Base-by-base conservation (phyloP, 805 yeast genomes). In the Starmera quercuum region DNA sequence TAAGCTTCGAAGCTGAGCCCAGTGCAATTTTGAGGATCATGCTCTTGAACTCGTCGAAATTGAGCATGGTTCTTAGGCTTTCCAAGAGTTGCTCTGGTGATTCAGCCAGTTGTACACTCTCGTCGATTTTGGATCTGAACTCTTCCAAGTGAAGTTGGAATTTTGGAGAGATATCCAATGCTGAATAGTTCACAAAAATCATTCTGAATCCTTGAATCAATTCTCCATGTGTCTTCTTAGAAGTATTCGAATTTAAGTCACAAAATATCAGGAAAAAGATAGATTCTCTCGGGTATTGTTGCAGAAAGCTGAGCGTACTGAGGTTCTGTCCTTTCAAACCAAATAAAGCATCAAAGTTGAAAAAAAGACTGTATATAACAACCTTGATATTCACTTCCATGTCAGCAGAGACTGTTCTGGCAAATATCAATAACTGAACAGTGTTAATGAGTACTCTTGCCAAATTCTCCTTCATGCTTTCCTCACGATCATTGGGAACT, bases 401-500 rank as follows among this genome's bases (percentile, higher is more conserved):
- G 5, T 31, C 33, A 8, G 32, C 35, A 7, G 34, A 27, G 9
- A 36, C 18, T 11, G 41, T 36, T 9, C 46, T 36, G 7, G 29
- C 34, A 20, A 46, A 42, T 6, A 33, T 21, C 10, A 44, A 24
- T 4, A 45, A 12, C 23, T 44, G 50, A 2, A 37, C 41, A 12
- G 39, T 10, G 29, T 46, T 44, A 10, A 38, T 32, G n/a, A 44
- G 20, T 3, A 46, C 44, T 27, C 46, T 36, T 7, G 45, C 34
- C 4, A 29, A 27, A 15, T 39, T 36, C 21, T 40, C 37, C 25
- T 44, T 42, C 10, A 16, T 16, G 2, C 38, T 22, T 26, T 44
- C 47, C 6, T 29, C 15, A 13, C 26, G 16, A 2, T 26, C 24
- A 16, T 28, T 31, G 12, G 35, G 33, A 4, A 31, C 17, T 21